These are phyloP conservation scores for Liriodendron chinense DNA, from an alignment of 164 flowering plant genomes.

Conservation along the genomic window DNA sequence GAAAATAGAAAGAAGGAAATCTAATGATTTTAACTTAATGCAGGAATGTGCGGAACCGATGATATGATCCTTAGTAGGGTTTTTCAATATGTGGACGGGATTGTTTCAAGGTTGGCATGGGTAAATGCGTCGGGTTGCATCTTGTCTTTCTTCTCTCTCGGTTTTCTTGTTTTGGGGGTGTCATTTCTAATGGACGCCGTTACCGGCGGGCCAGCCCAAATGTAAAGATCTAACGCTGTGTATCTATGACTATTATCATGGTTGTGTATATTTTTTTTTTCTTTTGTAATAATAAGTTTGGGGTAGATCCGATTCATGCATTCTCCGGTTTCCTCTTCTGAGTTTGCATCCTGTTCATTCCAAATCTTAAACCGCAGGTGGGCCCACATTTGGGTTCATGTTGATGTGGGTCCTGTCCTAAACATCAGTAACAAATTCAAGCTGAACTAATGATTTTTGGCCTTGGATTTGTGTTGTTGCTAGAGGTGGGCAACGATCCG, in stretches of 20 bases:
- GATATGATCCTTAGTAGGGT: background rate
- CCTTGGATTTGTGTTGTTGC: background rate
- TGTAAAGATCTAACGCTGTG: background rate
- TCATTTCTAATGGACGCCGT: background rate
- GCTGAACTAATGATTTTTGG: background rate
- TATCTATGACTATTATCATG: background rate
- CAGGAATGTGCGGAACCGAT: conserved; percentile 3
- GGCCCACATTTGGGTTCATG: background rate
- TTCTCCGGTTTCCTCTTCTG: no score
- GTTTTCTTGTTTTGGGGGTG: background rate
- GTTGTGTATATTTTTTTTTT: conserved; percentile 1
- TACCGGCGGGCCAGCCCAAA: background rate
- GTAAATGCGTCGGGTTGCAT: background rate
- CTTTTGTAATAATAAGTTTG: background rate
- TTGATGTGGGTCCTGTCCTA: background rate
- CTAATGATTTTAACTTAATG: background rate
- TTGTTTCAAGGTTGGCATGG: conserved; percentile 2
- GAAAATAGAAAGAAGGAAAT: background rate
- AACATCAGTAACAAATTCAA: background rate
- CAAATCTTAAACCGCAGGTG: background rate
- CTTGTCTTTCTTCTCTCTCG: background rate
- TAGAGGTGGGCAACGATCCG: no score
- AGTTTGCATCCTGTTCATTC: no score
- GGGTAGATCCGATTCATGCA: background rate
- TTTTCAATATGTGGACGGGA: background rate